These are phyloP conservation scores for Grifola frondosa DNA, from an alignment of 1,284 basidiomycete species.

Conservation along the genomic window DNA sequence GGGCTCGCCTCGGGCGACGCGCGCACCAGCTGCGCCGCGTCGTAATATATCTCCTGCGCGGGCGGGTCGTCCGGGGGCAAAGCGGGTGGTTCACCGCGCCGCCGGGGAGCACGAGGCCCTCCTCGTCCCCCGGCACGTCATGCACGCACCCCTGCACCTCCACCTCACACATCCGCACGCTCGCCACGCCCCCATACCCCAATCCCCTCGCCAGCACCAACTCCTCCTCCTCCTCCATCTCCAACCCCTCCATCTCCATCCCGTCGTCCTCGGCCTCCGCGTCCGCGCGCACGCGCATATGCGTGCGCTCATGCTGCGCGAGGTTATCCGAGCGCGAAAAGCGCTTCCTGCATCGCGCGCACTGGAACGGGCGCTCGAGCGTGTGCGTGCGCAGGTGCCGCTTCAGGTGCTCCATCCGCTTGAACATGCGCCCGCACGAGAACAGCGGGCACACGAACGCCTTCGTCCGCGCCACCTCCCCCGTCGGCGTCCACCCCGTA, in stretches of 20 bases:
- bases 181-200: conserved; percentile 24
- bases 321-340: conserved; percentile 88
- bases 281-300: conserved; percentile 47
- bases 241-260: conserved; percentile 18
- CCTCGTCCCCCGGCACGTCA: conserved; percentile 60
- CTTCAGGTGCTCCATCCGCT: conserved; percentile 86
- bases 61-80: conserved; percentile 3
- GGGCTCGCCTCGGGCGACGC: conserved; percentile 20
- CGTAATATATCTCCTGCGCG: conserved; percentile 25
- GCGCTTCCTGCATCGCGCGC: conserved; percentile 70
- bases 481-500: conserved; percentile 5
- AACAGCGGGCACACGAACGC: conserved; percentile 78
- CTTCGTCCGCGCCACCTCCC: conserved; percentile 44
- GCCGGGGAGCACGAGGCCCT: conserved; percentile 45
- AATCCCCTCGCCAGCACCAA: conserved; percentile 21
- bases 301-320: conserved; percentile 79
- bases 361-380: conserved; percentile 80
- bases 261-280: conserved; percentile 20
- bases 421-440: conserved; percentile 82
- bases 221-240: conserved; percentile 26
- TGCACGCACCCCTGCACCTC: conserved; percentile 57
- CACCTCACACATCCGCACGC: conserved; percentile 57
- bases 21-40: conserved; percentile 13
- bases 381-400: conserved; percentile 89
- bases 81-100: conserved; percentile 12